These are phyloP conservation scores for Botrytis hyacinthi DNA, from an alignment of 2,329 filamentous ascomycete genomes.

Conservation along the genomic window DNA sequence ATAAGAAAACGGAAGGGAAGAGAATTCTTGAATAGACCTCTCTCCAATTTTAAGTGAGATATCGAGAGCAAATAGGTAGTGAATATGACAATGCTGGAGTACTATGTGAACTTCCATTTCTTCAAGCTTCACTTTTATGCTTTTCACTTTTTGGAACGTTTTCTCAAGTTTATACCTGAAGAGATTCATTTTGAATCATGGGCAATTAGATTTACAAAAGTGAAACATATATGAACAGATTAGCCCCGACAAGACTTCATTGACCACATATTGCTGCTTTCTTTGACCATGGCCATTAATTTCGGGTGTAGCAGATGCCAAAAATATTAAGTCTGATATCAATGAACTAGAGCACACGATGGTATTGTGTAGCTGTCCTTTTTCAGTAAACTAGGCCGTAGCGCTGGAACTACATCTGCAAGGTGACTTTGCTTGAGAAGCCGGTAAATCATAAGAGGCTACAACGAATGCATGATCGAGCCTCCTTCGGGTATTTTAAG, in stretches of 20 bases:
- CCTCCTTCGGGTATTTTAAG: fast-evolving
- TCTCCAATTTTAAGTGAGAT: neutral
- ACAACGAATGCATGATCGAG: neutral
- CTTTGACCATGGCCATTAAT: neutral
- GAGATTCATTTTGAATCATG: neutral
- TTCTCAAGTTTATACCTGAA: neutral
- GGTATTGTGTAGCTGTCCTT: neutral
- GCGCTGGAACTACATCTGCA: neutral
- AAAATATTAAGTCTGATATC: no score
- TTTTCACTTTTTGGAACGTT: neutral
- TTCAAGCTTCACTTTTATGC: neutral
- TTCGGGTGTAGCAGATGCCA: no score
- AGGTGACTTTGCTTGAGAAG: neutral
- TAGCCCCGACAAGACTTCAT: fast-evolving
- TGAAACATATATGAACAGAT: no score
- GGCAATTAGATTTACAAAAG: neutral
- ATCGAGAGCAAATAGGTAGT: neutral
- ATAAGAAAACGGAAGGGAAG: neutral
- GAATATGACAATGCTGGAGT: neutral
- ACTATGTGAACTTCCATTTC: no score
- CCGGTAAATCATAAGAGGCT: neutral
- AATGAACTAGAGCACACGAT: no score
- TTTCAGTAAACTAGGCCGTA: neutral
- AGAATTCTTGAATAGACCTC: neutral
- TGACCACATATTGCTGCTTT: neutral